Evolutionary conservation across 139 green algal species (phyloP).

Genomic region (Auxenochlorella protothecoides): DNA sequence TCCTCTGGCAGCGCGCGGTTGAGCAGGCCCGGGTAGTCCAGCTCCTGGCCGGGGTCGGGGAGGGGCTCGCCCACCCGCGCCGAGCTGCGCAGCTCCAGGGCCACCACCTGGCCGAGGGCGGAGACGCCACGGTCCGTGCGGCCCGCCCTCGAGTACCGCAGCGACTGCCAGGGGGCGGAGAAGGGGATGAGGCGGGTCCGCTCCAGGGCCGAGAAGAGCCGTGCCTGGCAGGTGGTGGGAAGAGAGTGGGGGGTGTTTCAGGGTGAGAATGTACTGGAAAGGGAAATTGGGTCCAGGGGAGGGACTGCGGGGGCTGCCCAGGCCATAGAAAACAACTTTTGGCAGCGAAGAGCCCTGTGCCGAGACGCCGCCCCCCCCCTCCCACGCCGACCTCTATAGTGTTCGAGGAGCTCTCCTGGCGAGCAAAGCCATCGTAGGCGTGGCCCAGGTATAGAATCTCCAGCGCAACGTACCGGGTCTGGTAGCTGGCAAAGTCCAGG

Average conservation of each 20-base stretch:
- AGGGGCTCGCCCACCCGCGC: conserved; percentile 19
- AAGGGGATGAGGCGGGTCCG: conserved; percentile 47
- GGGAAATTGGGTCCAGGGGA: no score
- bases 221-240: conserved; percentile 21
- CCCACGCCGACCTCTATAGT: conserved; percentile 55
- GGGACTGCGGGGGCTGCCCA: not conserved
- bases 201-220: conserved; percentile 57
- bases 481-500: conserved; percentile 23
- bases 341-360: not conserved
- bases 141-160: conserved; percentile 65
- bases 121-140: conserved; percentile 64
- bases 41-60: conserved; percentile 37
- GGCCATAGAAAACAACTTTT: not conserved
- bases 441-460: conserved; percentile 74
- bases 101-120: conserved; percentile 66
- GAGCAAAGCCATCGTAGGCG: conserved; percentile 69
- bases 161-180: conserved; percentile 27
- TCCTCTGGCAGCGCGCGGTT: conserved; percentile 56
- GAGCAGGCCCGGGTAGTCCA: conserved; percentile 72
- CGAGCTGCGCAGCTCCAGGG: conserved; percentile 56
- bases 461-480: conserved; percentile 61
- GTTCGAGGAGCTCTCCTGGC: conserved; percentile 50
- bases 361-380: not conserved
- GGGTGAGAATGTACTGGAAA: no score
- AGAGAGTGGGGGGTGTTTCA: no score